Percentiles rank a stretch among this genome's conserved stretches.
phyloP scores from a whole-genome alignment of 2,329 filamentous ascomycete genomes.

The Colletotrichum navitas region DNA sequence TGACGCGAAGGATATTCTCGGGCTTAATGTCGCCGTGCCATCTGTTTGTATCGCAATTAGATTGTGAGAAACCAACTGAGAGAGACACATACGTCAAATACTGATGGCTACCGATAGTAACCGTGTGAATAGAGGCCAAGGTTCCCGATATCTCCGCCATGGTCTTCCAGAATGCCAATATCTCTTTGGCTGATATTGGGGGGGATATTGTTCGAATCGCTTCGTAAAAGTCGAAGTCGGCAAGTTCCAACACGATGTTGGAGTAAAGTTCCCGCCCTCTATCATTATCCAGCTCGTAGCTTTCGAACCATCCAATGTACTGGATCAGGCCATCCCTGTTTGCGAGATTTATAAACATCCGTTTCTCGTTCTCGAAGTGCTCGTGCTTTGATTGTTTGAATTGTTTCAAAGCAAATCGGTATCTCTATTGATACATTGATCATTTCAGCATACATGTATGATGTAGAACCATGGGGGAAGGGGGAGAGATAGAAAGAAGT shows the following conservation, averaged over 20 bases:
- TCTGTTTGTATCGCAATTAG: constrained; percentile 41
- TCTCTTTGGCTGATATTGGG: constrained; percentile 11
- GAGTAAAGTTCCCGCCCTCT: neutral
- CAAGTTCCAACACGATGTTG: constrained; percentile 24
- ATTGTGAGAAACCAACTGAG: neutral
- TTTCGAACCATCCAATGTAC: constrained; percentile 27
- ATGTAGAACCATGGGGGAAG: neutral
- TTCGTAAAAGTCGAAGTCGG: constrained; percentile 23
- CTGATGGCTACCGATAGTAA: neutral
- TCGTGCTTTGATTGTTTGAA: neutral
- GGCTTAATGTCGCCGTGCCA: constrained; percentile 56
- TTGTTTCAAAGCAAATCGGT: constrained; percentile 29
- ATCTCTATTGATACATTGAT: neutral
- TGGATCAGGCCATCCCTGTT: constrained; percentile 8
- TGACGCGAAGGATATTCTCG: constrained; percentile 50
- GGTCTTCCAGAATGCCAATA: constrained; percentile 4
- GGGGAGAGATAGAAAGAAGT: rapidly evolving
- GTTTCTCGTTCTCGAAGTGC: constrained; percentile 2
- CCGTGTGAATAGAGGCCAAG: constrained; percentile 1
- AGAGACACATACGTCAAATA: neutral
- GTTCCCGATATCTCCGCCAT: constrained; percentile 10
- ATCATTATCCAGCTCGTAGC: neutral
- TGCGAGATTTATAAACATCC: constrained; percentile 3
- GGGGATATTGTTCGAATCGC: constrained; percentile 5
- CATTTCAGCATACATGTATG: neutral